Base-by-base conservation (phyloP, 805 yeast species). In the Candida sonorensis region DNA sequence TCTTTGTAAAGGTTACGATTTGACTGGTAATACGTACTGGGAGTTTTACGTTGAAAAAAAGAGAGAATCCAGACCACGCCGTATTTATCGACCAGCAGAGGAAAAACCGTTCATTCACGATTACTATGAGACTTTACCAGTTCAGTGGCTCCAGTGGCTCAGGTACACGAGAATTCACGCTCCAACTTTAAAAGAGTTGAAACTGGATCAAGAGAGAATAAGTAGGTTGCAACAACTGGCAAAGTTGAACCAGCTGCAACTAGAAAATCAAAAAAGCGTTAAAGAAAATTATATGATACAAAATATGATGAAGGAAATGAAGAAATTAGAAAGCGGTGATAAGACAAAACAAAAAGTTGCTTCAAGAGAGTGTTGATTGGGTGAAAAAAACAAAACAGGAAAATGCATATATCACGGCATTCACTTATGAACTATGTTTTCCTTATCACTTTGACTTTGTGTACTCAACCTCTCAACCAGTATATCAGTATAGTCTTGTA, bases 21-120 rank as follows among this genome's bases (percentile, higher is more conserved):
- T 85, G n/a, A 76, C 75, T 24, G 94, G 92, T 3, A 84, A 84
- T 53, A 76, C 90, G 2, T 84, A 79, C 59, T 84, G 94, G 94
- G 95, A 84, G 52, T 77, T 80, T 55, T 65, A 67, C 31, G 61
- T 71, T 17, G 76, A 73, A 38, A 66, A 69, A 45, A 49, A 51
- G 9, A 15, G 18, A 10, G 30, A 35, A 11, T 60, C 55, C 17
- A 55, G 77, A 36, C 64, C 78, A 37, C 60, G 94, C 30, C 56
- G 94, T 27, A 73, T 80, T 33, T 67, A 78, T 34, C 76, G 78
- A 35, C 83, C 85, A 10, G 51, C 57, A 25, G 55, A 59, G 23
- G 62, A 64, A 27, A 63, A 65, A 34, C 51, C 64, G 4, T 71
- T 69, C 48, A 64, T 72, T 27, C 72, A 69, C 6, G 81, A 78